These are phyloP conservation scores for Hypoxylon sp. DNA, from an alignment of 2,329 filamentous ascomycete genomes.

Conservation along the genomic window DNA sequence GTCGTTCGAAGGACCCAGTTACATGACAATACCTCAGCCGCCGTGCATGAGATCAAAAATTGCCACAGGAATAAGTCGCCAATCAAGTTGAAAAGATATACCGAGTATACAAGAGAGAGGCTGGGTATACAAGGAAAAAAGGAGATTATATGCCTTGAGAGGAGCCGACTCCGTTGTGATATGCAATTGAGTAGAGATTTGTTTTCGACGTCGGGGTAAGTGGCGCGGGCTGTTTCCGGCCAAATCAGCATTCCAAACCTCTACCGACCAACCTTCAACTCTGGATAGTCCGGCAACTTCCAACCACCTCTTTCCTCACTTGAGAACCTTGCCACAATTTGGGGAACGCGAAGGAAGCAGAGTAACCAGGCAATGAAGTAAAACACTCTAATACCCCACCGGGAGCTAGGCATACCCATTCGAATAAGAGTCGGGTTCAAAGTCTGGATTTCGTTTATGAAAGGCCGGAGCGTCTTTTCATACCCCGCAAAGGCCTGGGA, in stretches of 20 bases:
- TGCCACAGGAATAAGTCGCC: neutral
- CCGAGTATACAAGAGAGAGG: neutral
- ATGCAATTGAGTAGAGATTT: constrained; percentile 17
- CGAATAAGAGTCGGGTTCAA: constrained; percentile 7
- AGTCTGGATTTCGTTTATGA: constrained; percentile 42
- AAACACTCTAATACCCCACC: constrained; percentile 40
- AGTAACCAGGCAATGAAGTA: constrained; percentile 31
- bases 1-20: neutral
- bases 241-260: neutral
- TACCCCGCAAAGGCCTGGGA: constrained; percentile 40
- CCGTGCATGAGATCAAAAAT: neutral
- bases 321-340: constrained; percentile 32
- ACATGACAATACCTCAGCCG: neutral
- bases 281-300: constrained; percentile 47
- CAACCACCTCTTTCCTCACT: constrained; percentile 40
- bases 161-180: neutral
- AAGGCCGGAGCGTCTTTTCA: constrained; percentile 45
- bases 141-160: neutral
- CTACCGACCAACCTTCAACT: constrained; percentile 24
- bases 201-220: neutral
- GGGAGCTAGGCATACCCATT: constrained; percentile 38
- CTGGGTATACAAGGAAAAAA: neutral
- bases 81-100: neutral
- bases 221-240: no score
- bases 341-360: constrained; percentile 43